Evolutionary conservation across 495 filamentous ascomycete species (phyloP), one percentile per base, ranked within the genome.

Genomic region (Aspergillus leporis): DNA sequence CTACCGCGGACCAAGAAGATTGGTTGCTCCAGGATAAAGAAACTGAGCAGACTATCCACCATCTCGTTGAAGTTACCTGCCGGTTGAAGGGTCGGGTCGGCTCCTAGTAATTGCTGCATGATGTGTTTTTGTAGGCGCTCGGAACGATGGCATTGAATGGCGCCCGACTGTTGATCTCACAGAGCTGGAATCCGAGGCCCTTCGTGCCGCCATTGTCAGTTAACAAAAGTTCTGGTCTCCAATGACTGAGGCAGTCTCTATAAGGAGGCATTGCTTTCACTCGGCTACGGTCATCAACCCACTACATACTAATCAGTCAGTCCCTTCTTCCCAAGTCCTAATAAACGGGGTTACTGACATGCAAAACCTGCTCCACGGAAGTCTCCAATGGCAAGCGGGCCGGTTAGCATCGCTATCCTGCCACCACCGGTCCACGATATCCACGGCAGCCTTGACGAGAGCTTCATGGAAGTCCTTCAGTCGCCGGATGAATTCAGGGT

Each of bases 391-490:
- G 74, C 64, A 78, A 76, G 12, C 69, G 51, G 28, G 48, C 36
- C 19, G 65, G 67, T 59, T 38, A 3, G 71, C 69, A 16, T 70
- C 55, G 4, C 52, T 61, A 10, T 72, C 70, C 5, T 57, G 68
- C 70, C 72, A 77, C 75, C 75, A 78, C 55, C 72, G 61, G 19
- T 67, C 58, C 12, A 78, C 65, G 40, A 78, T 74, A n/a, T 71
- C 53, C 8, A 55, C 56, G 28, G 75, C n/a, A 2, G 71, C 74
- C 2, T 50, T 49, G 9, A 65, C 68, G 7, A 77, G 58, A 1
- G 70, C 61, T 8, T 58, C 59, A 25, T 71, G 64, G 8, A 70
- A 18, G 14, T 21, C 7, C 31, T 22, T 47, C 16, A 56, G 1
- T 4, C 22, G 13, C 43, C 21, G 25, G 16, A 56, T n/a, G 21